Base-by-base conservation (phyloP, 257 asterid genomes). In the Lycium ferocissimum region DNA sequence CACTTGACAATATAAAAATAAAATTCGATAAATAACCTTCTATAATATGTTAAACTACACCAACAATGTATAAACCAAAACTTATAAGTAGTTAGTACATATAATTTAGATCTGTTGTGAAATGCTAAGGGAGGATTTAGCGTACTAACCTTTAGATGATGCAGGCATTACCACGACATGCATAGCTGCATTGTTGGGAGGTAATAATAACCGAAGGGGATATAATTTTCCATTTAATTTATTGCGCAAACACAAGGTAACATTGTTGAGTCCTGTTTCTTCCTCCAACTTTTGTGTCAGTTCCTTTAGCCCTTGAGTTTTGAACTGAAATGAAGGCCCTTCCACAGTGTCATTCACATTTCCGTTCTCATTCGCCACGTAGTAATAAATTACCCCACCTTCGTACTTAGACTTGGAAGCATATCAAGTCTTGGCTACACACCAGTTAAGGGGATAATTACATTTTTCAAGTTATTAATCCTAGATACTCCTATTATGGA, bases 201-300 rank as follows among this genome's bases (percentile, higher is more conserved):
- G 98, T 80, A 96, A 97, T 85, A 92, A 95, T 83, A 95, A 92
- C 40, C 91, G 95, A 20, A 96, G 98, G 79, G 99, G 98, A 71
- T 89, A 91, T 69, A 96, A 91, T 81, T 94, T 95, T 53, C 97
- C 97, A 80, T 96, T 91, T 72, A 95, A 88, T 7, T 98, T 98
- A 81, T 97, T 95, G 81, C 89, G 85, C 0, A 92, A 90, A 85
- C 98, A 94, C 17, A 95, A 97, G 0, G 91, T 91, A 71, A 94
- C 80, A 56, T 95, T 95, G 5, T 90, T 78, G 14, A 95, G 80
- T 78, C 97, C 97, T 1, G 91, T 85, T 81, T 92, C 99, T 18
- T 79, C 92, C 89, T 92, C 95, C 58, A 96, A 88, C 85, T 88
- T 90, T 79, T 82, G 82, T 4, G 91, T 89, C 88, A 95, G 54